Evolutionary conservation across 2,329 filamentous ascomycete genomes (phyloP).

Genomic region (Teratosphaeria epicoccoides): DNA sequence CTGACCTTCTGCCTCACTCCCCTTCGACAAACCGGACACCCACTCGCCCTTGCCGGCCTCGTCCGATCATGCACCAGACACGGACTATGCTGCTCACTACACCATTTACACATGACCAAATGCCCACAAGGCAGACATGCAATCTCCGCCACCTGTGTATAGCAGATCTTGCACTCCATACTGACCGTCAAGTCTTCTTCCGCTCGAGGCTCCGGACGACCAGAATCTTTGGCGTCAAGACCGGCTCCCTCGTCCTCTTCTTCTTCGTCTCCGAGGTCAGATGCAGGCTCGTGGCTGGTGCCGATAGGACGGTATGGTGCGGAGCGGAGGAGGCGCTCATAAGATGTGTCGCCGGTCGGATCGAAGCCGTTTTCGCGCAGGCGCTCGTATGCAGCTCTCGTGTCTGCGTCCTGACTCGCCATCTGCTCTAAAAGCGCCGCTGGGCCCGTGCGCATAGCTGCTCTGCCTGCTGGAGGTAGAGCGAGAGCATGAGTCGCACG

Average conservation of each 20-base stretch:
- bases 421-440: constrained; percentile 15
- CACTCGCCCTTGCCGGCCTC: constrained; percentile 28
- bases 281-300: constrained; percentile 8
- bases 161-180: constrained; percentile 44
- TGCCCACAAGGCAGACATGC: constrained; percentile 46
- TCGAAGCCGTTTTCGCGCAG: constrained; percentile 9
- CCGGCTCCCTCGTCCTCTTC: constrained; percentile 19
- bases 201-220: constrained; percentile 37
- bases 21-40: constrained; percentile 39
- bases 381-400: constrained; percentile 18
- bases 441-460: constrained; percentile 18
- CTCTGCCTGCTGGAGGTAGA: constrained; percentile 18
- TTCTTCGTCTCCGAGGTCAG: constrained; percentile 13
- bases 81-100: constrained; percentile 41
- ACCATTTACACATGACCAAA: constrained; percentile 46
- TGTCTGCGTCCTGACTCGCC: constrained; percentile 17
- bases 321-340: constrained; percentile 3
- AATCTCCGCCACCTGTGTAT: constrained; percentile 41
- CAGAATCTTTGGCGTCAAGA: constrained; percentile 36
- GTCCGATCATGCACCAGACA: constrained; percentile 31
- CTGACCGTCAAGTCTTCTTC: constrained; percentile 41
- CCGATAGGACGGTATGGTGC: constrained; percentile 8
- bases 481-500: constrained; percentile 16
- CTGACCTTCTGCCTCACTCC: constrained; percentile 34
- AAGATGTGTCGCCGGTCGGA: constrained; percentile 1